These are phyloP conservation scores for Capsicum chinense DNA, from an alignment of 257 asterid species.

Conservation along the genomic window DNA sequence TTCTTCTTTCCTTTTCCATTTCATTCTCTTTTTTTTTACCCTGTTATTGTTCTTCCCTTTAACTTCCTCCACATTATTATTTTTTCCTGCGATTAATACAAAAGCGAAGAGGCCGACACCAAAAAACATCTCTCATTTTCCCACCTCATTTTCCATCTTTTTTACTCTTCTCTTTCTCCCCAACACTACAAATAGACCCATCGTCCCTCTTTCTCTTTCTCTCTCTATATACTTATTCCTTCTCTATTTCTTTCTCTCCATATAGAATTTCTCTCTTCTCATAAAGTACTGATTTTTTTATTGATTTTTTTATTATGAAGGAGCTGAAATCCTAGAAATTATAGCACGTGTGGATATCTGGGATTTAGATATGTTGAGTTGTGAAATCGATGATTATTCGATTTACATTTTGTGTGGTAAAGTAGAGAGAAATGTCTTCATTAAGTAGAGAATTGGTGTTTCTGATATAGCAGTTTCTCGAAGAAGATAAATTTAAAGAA, in stretches of 20 bases:
- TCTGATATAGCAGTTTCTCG: conserved; percentile 91
- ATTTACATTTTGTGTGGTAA: conserved; percentile 22
- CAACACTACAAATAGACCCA: conserved; percentile 20
- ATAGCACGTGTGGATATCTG: conserved; percentile 42
- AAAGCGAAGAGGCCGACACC: too few relatives aligned
- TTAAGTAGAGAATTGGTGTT: conserved; percentile 95
- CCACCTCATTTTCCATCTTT: conserved; percentile 42
- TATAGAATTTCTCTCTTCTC: conserved; percentile 32
- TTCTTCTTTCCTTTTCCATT: too few relatives aligned
- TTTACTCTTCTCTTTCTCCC: conserved; percentile 8
- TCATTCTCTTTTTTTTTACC: too few relatives aligned
- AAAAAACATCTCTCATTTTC: background rate
- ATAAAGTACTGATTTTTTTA: background rate
- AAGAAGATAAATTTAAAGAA: conserved; percentile 43
- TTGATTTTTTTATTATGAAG: background rate
- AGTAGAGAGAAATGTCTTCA: conserved; percentile 65
- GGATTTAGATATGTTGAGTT: conserved; percentile 62
- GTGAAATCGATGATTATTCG: conserved; percentile 34
- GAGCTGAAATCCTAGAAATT: conserved; percentile 64
- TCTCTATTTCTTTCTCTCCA: background rate
- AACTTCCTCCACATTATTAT: too few relatives aligned
- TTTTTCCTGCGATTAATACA: too few relatives aligned
- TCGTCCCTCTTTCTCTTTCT: conserved; percentile 31
- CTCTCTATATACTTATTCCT: conserved; percentile 29
- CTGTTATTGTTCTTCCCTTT: too few relatives aligned